These are phyloP conservation scores for Cokeromyces recurvatus DNA, from an alignment of 371 early-diverging fungal species.

Conservation along the genomic window DNA sequence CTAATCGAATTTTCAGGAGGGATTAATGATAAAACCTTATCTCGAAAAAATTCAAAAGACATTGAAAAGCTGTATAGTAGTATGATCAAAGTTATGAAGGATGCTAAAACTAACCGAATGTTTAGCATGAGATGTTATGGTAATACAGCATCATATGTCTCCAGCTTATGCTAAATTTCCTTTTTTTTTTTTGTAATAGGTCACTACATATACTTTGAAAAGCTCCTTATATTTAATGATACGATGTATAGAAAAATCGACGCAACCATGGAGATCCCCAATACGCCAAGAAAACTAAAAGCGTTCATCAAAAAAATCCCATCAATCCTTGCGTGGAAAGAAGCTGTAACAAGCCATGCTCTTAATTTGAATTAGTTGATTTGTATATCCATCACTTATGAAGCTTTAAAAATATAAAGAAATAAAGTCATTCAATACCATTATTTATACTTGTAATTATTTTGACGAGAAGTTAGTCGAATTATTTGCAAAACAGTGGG, in stretches of 20 bases:
- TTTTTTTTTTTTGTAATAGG: background rate
- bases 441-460: too few species aligned
- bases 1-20: constrained; percentile 8
- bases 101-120: background rate
- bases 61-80: constrained; percentile 1
- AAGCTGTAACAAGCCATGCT: constrained; percentile 2
- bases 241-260: constrained; percentile 6
- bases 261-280: constrained; percentile 4
- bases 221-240: background rate
- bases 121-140: constrained; percentile 3
- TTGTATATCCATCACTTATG: too few species aligned
- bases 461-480: too few species aligned
- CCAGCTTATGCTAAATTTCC: background rate
- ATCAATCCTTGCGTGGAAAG: constrained; percentile 6
- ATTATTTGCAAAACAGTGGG: too few species aligned
- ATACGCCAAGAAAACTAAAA: constrained; percentile 5
- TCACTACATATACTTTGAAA: constrained; percentile 1
- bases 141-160: background rate
- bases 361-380: background rate
- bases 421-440: too few species aligned
- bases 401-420: too few species aligned
- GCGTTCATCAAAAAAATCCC: constrained; percentile 6
- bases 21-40: constrained; percentile 3
- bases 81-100: background rate
- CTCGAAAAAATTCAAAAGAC: constrained; percentile 1